Conservation (phyloP, 257 asterid genomes). For the Rehmannia glutinosa region DNA sequence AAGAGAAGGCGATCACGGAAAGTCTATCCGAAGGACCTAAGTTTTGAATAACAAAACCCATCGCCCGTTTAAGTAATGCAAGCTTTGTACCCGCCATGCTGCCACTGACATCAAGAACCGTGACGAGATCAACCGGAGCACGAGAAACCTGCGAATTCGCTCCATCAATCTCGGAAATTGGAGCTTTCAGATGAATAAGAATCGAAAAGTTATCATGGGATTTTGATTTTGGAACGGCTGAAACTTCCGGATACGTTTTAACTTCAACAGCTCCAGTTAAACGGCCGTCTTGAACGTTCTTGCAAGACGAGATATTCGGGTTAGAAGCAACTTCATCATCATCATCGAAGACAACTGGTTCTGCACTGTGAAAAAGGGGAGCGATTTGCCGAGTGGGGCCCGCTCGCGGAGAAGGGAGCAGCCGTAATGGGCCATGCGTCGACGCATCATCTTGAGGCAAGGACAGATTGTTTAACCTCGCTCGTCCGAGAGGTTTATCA, state of each 20-base stretch:
- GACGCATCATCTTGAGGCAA: constrained; percentile 42
- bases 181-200: constrained; percentile 83
- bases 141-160: constrained; percentile 35
- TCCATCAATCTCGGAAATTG: too few relatives aligned
- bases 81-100: constrained; percentile 98
- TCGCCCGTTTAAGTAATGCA: constrained; percentile 81
- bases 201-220: constrained; percentile 43
- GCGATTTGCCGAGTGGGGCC: constrained; percentile 23
- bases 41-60: constrained; percentile 88
- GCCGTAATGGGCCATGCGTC: constrained; percentile 36
- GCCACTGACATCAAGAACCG: constrained; percentile 94
- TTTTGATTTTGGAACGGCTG: constrained; percentile 50
- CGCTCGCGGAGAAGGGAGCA: constrained; percentile 41
- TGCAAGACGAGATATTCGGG: constrained; percentile 22
- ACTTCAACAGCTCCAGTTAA: constrained; percentile 41
- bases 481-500: constrained; percentile 24
- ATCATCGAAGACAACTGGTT: constrained; percentile 62
- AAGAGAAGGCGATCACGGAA: constrained; percentile 83
- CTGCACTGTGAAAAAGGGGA: constrained; percentile 28
- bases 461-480: too few relatives aligned
- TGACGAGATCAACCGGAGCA: constrained; percentile 79
- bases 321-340: constrained; percentile 58
- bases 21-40: constrained; percentile 84
- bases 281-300: constrained; percentile 12
- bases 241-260: constrained; percentile 54